These are phyloP conservation scores for Camellia oleifera DNA, from an alignment of 179 eudicot genomes.

Conservation along the genomic window DNA sequence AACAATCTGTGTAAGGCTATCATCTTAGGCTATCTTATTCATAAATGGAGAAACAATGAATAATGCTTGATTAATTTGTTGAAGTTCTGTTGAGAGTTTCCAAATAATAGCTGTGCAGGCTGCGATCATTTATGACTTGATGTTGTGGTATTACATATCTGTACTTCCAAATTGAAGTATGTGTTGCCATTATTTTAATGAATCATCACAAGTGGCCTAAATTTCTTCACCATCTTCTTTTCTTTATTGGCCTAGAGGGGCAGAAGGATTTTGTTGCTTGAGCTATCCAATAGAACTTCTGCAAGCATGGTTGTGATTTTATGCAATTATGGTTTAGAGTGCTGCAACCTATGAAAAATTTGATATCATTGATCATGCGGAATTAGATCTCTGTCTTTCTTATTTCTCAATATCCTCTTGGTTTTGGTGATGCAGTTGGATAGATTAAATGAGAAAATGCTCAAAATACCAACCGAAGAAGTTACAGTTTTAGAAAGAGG, in stretches of 20 bases:
- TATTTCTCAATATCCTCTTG: background rate
- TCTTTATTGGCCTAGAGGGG: conserved; percentile 1
- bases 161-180: background rate
- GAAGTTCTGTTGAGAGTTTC: background rate
- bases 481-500: conserved; percentile 20
- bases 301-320: background rate
- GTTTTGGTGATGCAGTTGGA: conserved; percentile 62
- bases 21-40: background rate
- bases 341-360: background rate
- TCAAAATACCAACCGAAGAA: conserved; percentile 25
- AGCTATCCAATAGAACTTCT: background rate
- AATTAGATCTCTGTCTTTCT: background rate
- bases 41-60: background rate
- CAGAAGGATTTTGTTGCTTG: background rate
- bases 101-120: background rate
- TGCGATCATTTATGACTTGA: background rate
- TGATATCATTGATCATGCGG: background rate
- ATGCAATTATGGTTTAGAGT: background rate
- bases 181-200: background rate
- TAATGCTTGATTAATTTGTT: conserved; percentile 5
- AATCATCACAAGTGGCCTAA: background rate
- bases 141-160: background rate
- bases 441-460: conserved; percentile 70
- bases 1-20: conserved; percentile 3
- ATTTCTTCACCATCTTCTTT: conserved; percentile 1